phyloP scores from a whole-genome alignment of 352 stramenopile genomes.

The Pythium aristosporum region DNA sequence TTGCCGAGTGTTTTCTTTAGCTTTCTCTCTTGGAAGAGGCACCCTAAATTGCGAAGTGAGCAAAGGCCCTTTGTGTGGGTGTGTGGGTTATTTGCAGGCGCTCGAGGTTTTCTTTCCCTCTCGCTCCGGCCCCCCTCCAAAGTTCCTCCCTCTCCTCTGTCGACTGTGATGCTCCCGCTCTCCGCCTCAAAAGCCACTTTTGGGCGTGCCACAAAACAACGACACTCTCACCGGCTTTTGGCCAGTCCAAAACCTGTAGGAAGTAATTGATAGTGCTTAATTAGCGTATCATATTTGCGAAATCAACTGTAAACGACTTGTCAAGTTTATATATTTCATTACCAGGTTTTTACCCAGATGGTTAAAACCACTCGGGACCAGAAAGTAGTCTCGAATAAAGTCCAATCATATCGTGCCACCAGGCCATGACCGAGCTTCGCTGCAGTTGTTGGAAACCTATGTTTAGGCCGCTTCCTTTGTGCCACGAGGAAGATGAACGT shows the following conservation, averaged over 20 bases:
- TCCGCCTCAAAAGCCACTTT: slow-evolving; percentile 25
- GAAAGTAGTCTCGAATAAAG: slow-evolving; percentile 26
- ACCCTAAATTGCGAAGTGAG: slow-evolving; percentile 33
- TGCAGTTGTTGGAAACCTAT: not conserved
- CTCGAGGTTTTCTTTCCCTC: slow-evolving; percentile 24
- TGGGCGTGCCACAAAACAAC: slow-evolving; percentile 25
- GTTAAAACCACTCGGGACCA: slow-evolving; percentile 6
- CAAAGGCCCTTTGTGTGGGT: slow-evolving; percentile 4
- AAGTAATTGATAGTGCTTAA: slow-evolving; percentile 7
- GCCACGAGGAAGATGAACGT: not conserved
- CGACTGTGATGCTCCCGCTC: slow-evolving; percentile 22
- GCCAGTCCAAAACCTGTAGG: not conserved
- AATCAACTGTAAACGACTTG: not conserved
- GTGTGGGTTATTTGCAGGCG: slow-evolving; percentile 27
- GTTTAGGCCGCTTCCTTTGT: not conserved
- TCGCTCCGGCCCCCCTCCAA: slow-evolving; percentile 5
- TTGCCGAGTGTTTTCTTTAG: slow-evolving; percentile 35
- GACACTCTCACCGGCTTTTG: not conserved
- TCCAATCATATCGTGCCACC: slow-evolving; percentile 26
- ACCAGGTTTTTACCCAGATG: slow-evolving; percentile 5
- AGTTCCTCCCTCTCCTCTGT: slow-evolving; percentile 17
- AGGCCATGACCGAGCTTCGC: slow-evolving; percentile 4
- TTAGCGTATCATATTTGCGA: not conserved
- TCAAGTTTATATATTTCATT: not conserved
- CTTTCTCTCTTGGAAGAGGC: slow-evolving; percentile 25